Base-by-base conservation (phyloP, 768 basidiomycete species). In the Clathrus columnatus region DNA sequence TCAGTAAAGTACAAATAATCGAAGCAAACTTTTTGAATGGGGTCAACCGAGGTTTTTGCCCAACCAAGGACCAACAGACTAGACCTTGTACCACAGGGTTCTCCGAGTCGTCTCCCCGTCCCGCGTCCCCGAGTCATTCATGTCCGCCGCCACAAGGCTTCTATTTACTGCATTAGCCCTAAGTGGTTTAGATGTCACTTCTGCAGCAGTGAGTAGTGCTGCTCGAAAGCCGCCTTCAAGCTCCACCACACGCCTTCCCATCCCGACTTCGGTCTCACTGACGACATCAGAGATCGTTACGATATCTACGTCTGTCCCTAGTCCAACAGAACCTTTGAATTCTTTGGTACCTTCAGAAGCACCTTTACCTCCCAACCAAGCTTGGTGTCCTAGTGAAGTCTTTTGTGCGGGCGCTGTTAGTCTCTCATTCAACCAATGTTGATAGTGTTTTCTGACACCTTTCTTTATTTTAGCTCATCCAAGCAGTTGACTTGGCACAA, bases 401-500 rank as follows among this genome's bases (percentile, higher is more conserved):
- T 92, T 89, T 70, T 92, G 90, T 65, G 76, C 88, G 1, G 91
- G 91, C 30, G 53, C 75, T 23, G 89, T 90, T 64, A 57, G 83
- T 74, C 1, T 36, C 45, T 45, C 24, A 8, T 57, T 29, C 7
- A 21, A 16, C 11, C 30, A 20, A 18, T 4, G 48, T 18, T 55
- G 50, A n/a, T n/a, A n/a, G n/a, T n/a, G n/a, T n/a, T n/a, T n/a
- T n/a, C n/a, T n/a, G 2, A 41, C n/a, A 44, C 20, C 18, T 56
- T 49, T 7, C 59, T 57, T 55, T 43, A 54, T 10, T 4, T 28
- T 61, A 91, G 88, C 64, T 91, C 7, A 73, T 96, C 23, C 91
- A 95, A 78, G 85, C 88, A 0, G 83, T 94, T 58, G 85, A 91
- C 66, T 61, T 95, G 58, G 90, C 91, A 0, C 66, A 76, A 42